Base-by-base conservation (phyloP, 78 protist species). In the Mantamonas sphyraenae region DNA sequence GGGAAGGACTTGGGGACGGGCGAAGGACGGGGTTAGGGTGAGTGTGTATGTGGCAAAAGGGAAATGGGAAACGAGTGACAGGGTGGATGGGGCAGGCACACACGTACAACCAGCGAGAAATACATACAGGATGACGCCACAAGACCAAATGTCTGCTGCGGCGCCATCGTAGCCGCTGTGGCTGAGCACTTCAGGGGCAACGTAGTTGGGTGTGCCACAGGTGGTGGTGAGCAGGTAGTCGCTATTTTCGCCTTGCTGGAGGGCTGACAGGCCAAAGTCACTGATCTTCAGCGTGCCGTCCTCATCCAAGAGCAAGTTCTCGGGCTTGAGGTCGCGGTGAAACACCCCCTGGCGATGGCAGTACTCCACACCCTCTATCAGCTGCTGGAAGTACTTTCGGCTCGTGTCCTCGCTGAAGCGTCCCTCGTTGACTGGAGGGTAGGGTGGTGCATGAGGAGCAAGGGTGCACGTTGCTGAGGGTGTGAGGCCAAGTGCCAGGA, bases 111-210 rank as follows among this genome's bases (percentile, higher is more conserved):
- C 90, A 22, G 76, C 70, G 33, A 85, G 59, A 56, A 80, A 10
- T 14, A 80, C 85, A 64, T 62, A 85, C 22, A 83, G 70, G 2
- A 87, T 80, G 56, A 83, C 81, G 0, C 92, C 92, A 45, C 79
- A 37, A 24, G 77, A 63, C 92, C 92, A 87, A 37, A 87, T 17
- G 73, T 87, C 92, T 3, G 87, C 85, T 45, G 38, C 19, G 69
- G 35, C 4, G 43, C 88, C 92, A 73, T 82, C 67, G 55, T 85
- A 85, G 14, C 82, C 87, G 3, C 33, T 17, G 64, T 16, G 9
- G 10, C 12, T n/a, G 20, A 31, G 3, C 24, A 64, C 72, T 30
- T 79, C 84, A 16, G 84, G 84, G 53, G 84, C 84, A 10, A 64
- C 71, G 47, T 79, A 79, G 50, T 79, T 79, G 55, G 84, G 84